Evolutionary conservation across 2,329 filamentous ascomycete genomes (phyloP).

Genomic region (Botrytis paeoniae): DNA sequence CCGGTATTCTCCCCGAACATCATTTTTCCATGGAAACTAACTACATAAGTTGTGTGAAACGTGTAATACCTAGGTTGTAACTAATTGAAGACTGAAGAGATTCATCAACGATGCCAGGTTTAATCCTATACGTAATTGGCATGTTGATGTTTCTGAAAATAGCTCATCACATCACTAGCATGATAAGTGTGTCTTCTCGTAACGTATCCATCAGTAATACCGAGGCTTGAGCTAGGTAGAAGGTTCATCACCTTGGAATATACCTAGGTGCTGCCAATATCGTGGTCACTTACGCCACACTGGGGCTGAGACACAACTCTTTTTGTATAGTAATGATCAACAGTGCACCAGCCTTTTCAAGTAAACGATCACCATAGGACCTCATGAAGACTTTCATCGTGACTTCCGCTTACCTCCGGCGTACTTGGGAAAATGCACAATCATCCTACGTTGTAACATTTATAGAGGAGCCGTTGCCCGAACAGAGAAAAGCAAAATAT

Average conservation of each 20-base stretch:
- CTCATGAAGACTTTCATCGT: neutral
- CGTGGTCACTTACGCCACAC: neutral
- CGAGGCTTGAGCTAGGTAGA: neutral
- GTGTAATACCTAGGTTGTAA: neutral
- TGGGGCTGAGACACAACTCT: neutral
- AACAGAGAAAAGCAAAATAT: neutral
- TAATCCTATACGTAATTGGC: neutral
- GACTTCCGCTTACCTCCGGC: neutral
- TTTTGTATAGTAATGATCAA: neutral
- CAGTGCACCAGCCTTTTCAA: constrained; percentile 1
- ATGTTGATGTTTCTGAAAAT: neutral
- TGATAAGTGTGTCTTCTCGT: neutral
- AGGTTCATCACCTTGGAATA: neutral
- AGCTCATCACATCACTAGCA: neutral
- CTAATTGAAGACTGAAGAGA: neutral
- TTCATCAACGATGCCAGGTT: neutral
- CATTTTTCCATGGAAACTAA: neutral
- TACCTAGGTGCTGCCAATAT: neutral
- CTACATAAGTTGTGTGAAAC: neutral
- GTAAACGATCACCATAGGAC: constrained; percentile 7
- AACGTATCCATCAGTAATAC: neutral
- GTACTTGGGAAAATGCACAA: neutral
- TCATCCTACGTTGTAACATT: neutral
- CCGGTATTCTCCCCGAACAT: neutral
- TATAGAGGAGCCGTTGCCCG: constrained; percentile 4